Evolutionary conservation across 768 basidiomycete genomes (phyloP).

Genomic region (Antrodiella citrinella): DNA sequence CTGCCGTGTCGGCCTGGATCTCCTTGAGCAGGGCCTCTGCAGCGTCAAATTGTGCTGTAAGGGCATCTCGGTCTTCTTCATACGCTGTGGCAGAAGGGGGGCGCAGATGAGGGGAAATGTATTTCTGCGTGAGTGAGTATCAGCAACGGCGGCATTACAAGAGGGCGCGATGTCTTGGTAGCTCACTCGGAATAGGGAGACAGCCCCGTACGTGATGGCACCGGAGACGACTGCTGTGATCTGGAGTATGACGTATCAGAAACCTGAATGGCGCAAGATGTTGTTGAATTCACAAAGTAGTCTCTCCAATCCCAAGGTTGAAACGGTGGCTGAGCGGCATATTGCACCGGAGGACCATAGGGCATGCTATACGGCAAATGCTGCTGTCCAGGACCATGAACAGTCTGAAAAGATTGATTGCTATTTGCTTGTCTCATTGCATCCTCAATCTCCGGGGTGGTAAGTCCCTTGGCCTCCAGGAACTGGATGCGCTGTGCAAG

Average conservation of each 20-base stretch:
- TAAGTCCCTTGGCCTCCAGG: conserved; percentile 91
- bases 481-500: conserved; percentile 85
- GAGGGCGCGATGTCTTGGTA: neutral
- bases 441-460: conserved; percentile 74
- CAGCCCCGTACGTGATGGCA: conserved; percentile 70
- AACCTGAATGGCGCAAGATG: conserved; percentile 11
- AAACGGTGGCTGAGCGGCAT: conserved; percentile 30
- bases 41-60: conserved; percentile 85
- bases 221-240: conserved; percentile 92
- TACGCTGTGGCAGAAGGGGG: conserved; percentile 87
- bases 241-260: conserved; percentile 33
- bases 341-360: conserved; percentile 36
- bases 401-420: conserved; percentile 11
- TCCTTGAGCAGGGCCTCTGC: conserved; percentile 76
- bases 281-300: conserved; percentile 68
- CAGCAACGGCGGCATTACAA: conserved; percentile 9
- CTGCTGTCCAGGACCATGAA: conserved; percentile 12
- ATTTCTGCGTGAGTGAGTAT: conserved; percentile 57
- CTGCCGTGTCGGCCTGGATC: conserved; percentile 68
- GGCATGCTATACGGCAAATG: conserved; percentile 28
- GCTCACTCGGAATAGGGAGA: conserved; percentile 68
- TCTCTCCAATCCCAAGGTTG: conserved; percentile 91
- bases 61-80: conserved; percentile 76
- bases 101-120: conserved; percentile 80
- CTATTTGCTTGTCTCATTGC: conserved; percentile 61